These are phyloP conservation scores for Rubus idaeus DNA, from an alignment of 306 rosid genomes.

Conservation along the genomic window DNA sequence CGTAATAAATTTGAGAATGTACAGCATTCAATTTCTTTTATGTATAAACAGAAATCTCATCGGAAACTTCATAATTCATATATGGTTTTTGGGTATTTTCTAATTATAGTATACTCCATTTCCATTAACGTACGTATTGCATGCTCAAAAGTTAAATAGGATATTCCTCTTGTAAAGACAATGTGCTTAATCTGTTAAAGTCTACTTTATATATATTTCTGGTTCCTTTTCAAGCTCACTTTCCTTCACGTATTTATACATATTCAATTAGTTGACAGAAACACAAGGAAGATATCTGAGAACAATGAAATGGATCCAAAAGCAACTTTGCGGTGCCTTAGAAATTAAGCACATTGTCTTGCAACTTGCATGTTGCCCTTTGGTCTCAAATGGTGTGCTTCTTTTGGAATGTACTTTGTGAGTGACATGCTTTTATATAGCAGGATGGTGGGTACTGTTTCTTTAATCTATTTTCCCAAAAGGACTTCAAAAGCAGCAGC, in stretches of 20 bases:
- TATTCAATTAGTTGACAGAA: neutral
- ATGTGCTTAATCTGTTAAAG: neutral
- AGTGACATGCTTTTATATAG: constrained; percentile 3
- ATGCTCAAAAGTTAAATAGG: neutral
- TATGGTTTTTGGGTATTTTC: neutral
- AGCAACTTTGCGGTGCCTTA: neutral
- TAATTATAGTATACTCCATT: neutral
- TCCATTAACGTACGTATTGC: neutral
- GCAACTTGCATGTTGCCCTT: neutral
- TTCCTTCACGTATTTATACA: neutral
- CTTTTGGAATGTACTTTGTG: neutral
- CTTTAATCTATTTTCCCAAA: neutral
- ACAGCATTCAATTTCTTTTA: neutral
- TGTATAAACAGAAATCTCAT: neutral
- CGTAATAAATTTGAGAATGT: constrained; percentile 3
- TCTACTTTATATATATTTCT: neutral
- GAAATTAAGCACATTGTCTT: neutral
- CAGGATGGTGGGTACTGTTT: neutral
- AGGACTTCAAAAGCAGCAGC: neutral
- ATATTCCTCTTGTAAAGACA: neutral
- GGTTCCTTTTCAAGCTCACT: neutral
- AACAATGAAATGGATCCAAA: neutral
- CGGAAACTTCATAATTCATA: neutral
- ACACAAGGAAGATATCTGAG: neutral
- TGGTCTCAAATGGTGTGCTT: constrained; percentile 13